phyloP scores from a whole-genome alignment of 768 basidiomycete genomes.

The Baorangia bicolor region DNA sequence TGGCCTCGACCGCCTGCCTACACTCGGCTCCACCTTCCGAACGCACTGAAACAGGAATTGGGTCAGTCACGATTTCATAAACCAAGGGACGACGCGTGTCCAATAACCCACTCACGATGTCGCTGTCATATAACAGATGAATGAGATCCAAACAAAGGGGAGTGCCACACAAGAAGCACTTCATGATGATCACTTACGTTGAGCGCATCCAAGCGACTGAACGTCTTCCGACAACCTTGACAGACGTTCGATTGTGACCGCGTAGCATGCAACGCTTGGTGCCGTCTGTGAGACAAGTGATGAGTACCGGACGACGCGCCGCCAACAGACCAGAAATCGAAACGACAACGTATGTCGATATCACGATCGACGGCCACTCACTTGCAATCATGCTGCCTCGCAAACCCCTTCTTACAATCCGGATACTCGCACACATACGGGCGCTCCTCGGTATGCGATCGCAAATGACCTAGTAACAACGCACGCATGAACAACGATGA shows the following conservation, averaged over 20 bases:
- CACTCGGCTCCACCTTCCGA: conserved; percentile 85
- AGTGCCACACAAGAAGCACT: conserved; percentile 26
- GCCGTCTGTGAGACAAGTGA: conserved; percentile 52
- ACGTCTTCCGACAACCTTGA: conserved; percentile 91
- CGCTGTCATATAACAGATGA: conserved; percentile 46
- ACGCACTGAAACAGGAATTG: conserved; percentile 51
- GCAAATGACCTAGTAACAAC: conserved; percentile 67
- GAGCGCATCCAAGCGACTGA: conserved; percentile 90
- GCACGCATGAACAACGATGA: conserved; percentile 7
- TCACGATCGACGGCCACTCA: conserved; percentile 40
- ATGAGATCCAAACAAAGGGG: conserved; percentile 23
- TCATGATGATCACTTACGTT: conserved; percentile 65
- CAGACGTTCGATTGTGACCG: conserved; percentile 85
- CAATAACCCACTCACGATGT: conserved; percentile 58
- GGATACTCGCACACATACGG: conserved; percentile 94
- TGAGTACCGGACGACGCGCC: conserved; percentile 4
- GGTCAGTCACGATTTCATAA: conserved; percentile 29
- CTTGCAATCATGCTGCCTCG: conserved; percentile 97
- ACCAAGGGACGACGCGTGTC: conserved; percentile 22
- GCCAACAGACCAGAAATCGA: not conserved
- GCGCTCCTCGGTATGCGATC: conserved; percentile 94
- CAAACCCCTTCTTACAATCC: conserved; percentile 93
- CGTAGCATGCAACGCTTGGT: conserved; percentile 85
- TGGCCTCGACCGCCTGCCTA: conserved; percentile 43
- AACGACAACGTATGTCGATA: not conserved